Base-by-base conservation (phyloP, 208 protist genomes). In the Plasmodiophora brassicae region DNA sequence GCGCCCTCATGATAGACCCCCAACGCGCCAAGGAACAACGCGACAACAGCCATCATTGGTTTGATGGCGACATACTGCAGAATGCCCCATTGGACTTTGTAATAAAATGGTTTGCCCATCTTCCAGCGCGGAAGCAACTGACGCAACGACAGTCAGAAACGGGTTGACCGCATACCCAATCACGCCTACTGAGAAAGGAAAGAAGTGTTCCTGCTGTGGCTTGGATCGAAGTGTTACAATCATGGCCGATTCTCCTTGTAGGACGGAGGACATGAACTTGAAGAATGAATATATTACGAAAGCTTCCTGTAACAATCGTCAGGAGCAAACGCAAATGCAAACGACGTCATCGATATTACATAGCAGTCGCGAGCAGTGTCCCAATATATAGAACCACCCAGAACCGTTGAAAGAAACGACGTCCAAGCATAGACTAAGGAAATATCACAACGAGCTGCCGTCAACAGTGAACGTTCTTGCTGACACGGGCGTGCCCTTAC, bases 261-360 rank as follows among this genome's bases (percentile, higher is more conserved):
- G 65, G 5, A 78, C n/a, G 20, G 41, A 44, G 65, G 32, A 44
- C 14, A 78, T 38, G 65, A 78, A 78, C 41, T 78, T 78, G 65
- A 78, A 78, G 65, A 78, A 78, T 8, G 65, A 78, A 32, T 78
- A 78, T 5, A 78, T 78, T 44, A 78, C 65, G 65, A 78, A 78
- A 38, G 65, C 65, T 78, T 78, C 65, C 65, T 78, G 41, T 5
- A 32, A 78, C n/a, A n/a, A n/a, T n/a, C n/a, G 5, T 5, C 65
- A 32, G 65, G n/a, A 78, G 32, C 32, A 5, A 78, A 32, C 41
- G 32, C 20, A 57, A 28, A 25, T 57, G 50, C 14, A 57, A 25
- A 57, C 25, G 50, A 25, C 25, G 25, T 14, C 20, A 14, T 44
- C 41, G 10, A 44, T 28, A n/a, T 32, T 78, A 78, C 65, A 78